Percentiles rank a stretch among this genome's conserved stretches.
These are phyloP conservation scores for Phytopythium delawarense DNA, from an alignment of 352 stramenopile genomes.

Conservation along the genomic window DNA sequence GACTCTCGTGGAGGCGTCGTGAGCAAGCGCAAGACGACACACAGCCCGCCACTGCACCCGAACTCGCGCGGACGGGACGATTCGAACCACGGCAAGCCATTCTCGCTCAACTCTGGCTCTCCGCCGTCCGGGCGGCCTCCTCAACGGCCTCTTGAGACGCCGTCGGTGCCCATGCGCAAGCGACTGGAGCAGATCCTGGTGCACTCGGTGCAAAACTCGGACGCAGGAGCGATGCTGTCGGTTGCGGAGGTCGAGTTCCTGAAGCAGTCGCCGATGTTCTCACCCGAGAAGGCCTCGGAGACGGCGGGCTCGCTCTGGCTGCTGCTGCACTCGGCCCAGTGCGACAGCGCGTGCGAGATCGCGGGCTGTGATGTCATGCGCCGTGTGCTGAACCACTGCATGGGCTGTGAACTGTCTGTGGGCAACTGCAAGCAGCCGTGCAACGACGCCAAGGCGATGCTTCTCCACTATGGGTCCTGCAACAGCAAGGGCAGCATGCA, in stretches of 20 bases:
- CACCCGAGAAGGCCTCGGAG: constrained; percentile 38
- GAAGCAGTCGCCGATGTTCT: constrained; percentile 54
- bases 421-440: constrained; percentile 62
- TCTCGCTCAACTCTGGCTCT: constrained; percentile 28
- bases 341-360: constrained; percentile 47
- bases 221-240: constrained; percentile 39
- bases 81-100: constrained; percentile 5
- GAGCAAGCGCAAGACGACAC: constrained; percentile 13
- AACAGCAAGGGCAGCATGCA: constrained; percentile 39
- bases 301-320: constrained; percentile 71
- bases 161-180: constrained; percentile 31
- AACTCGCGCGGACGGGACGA: constrained; percentile 3
- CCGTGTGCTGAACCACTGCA: constrained; percentile 59
- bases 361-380: constrained; percentile 63
- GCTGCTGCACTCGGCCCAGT: constrained; percentile 48
- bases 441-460: constrained; percentile 76
- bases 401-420: constrained; percentile 52
- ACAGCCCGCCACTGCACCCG: constrained; percentile 18
- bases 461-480: constrained; percentile 65
- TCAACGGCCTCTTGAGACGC: constrained; percentile 18
- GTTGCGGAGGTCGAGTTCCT: constrained; percentile 45
- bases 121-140: constrained; percentile 10
- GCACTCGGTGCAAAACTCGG: constrained; percentile 37
- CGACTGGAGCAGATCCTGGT: constrained; percentile 41
- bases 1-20: neutral